phyloP scores from a whole-genome alignment of 495 filamentous ascomycete genomes.

The Penicillium odoratum region DNA sequence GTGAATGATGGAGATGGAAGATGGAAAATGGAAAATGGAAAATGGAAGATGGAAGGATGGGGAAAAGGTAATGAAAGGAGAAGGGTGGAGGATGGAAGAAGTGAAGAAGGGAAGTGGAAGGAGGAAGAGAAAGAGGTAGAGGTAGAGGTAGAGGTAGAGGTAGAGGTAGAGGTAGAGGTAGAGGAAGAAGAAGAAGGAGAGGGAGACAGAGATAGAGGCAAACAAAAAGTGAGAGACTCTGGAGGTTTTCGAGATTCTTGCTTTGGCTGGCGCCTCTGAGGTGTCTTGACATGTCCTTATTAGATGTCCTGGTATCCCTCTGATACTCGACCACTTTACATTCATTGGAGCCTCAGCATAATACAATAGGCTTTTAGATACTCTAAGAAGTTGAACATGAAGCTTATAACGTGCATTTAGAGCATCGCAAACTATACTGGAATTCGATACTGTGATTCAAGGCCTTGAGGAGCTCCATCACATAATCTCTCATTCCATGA shows the following conservation, averaged over 20 bases:
- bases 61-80: neutral
- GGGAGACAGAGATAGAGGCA: neutral
- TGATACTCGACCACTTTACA: neutral
- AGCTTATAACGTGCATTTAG: neutral
- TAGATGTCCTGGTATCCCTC: neutral
- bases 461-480: no score
- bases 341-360: neutral
- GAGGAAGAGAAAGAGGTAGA: neutral
- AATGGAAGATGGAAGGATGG: neutral
- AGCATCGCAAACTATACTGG: neutral
- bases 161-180: neutral
- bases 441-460: no score
- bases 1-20: neutral
- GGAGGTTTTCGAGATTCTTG: neutral
- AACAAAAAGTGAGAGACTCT: neutral
- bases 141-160: neutral
- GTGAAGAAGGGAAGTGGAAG: neutral
- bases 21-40: neutral
- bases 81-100: neutral
- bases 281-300: neutral
- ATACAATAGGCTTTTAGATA: neutral
- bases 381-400: neutral
- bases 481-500: no score
- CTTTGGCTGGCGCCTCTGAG: no score
- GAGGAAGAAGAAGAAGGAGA: neutral